Base-by-base conservation (phyloP, 2,329 filamentous ascomycete species). In the Fusarium circinatum region DNA sequence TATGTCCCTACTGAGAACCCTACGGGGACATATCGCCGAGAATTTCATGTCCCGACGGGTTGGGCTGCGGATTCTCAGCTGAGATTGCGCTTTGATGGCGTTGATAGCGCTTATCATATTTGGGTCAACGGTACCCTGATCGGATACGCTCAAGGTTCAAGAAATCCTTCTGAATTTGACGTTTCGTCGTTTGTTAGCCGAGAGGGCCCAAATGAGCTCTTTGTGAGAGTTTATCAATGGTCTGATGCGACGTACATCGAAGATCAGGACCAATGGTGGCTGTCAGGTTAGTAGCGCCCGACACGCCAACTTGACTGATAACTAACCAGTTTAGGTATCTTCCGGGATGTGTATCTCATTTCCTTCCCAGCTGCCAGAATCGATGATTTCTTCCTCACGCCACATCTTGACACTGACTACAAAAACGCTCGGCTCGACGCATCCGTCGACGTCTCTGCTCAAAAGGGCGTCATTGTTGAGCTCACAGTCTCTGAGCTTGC, bases 81-180 rank as follows among this genome's bases (percentile, higher is more conserved):
- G 24, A 85, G 91, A 22, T 82, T 94, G 28, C 85, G 92, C 17
- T 94, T 93, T 68, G 92, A 94, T 62, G 92, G 92, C 4, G 91
- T 94, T 0, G 92, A 94, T 75, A 91, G 90, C 75, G 89, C 91
- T 0, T 94, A 91, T 75, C 91, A 93, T 79, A 81, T 93, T 17
- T 93, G 88, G 86, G 82, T 94, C 12, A 94, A 94, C 71, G 90
- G 90, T 1, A 78, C 83, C 22, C 82, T 90, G 41, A 83, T 93
- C 5, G 92, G 92, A 6, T 94, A 93, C 75, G 89, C 89, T 6
- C 91, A 94, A 76, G 92, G 92, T 1, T 89, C 89, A 15, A 85
- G 92, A 42, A 94, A 94, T 74, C 86, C 92, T 0, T 86, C 89
- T 13, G 92, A 94, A 77, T 94, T 93, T 74, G 92, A 94, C 69